Base-by-base conservation (phyloP, 164 flowering plant species). In the Houttuynia cordata region DNA sequence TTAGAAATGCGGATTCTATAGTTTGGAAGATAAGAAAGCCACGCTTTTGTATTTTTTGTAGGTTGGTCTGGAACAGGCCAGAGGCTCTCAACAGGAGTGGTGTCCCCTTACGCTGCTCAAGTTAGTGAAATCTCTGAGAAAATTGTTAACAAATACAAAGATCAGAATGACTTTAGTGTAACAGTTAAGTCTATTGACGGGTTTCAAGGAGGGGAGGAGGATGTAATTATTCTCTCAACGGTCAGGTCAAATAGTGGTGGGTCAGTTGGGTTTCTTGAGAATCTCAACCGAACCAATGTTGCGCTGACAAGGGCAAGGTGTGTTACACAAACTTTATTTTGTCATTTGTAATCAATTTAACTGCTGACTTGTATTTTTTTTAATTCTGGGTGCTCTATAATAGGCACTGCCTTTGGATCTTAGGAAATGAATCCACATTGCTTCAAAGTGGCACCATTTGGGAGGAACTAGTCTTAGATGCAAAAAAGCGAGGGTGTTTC, bases 261-360 rank as follows among this genome's bases (percentile, higher is more conserved):
- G 25, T 54, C 73, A 8, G 56, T 81, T 60, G 91, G 83, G 12
- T 83, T 85, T 59, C 55, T 81, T 10, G 64, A 72, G 23, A 75
- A 67, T 74, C 60, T 49, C 47, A 77, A 74, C 42, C 76, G 86
- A 64, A 68, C 85, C 34, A 85, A 83, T 70, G 88, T 83, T 24
- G 82, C 88, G 23, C 64, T 85, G 56, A 83, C 88, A 51, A 73
- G 91, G 70, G 92, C 93, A 0, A 80, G 85, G 91, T 89, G 9
- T 10, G 17, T 24, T 5, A 21, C 21, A 22, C 4, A 22, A 6
- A 51, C 24, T 24, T 49, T 20, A 23, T 23, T 20, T 47, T 24
- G 45, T 49, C 51, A 47, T 24, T 25, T 0, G n/a, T 49, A n/a
- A n/a, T n/a, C 14, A 57, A 9, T 9, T 17, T 57, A 34, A 1